These are phyloP conservation scores for Cylindrodendrum hubeiense DNA, from an alignment of 2,329 filamentous ascomycete genomes.

Conservation along the genomic window DNA sequence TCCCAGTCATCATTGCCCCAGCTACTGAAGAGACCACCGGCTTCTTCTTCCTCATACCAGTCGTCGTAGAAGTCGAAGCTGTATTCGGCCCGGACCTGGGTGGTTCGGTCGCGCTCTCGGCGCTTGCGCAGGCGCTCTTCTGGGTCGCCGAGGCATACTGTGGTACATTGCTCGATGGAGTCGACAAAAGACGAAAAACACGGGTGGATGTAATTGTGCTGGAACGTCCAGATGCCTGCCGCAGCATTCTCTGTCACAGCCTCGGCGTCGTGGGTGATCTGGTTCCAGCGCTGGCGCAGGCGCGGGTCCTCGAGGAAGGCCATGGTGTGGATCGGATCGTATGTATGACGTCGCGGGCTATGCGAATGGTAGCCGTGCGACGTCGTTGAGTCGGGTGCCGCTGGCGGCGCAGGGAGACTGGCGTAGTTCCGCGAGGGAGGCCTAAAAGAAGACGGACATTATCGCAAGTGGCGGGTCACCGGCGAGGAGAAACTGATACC, in stretches of 20 bases:
- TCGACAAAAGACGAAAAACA: constrained; percentile 77
- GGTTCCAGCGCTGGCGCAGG: constrained; percentile 93
- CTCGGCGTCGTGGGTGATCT: constrained; percentile 91
- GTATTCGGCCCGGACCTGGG: constrained; percentile 77
- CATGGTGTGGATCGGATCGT: constrained; percentile 54
- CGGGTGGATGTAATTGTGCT: constrained; percentile 86
- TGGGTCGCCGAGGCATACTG: constrained; percentile 76
- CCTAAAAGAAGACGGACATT: constrained; percentile 32
- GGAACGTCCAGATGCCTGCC: constrained; percentile 88
- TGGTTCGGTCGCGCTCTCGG: constrained; percentile 72
- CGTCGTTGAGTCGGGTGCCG: not conserved
- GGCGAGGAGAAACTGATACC: constrained; percentile 25
- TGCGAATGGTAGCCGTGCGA: constrained; percentile 19
- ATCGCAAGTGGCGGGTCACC: constrained; percentile 24
- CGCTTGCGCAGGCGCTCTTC: constrained; percentile 80
- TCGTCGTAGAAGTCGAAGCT: constrained; percentile 99
- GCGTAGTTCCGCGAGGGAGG: not conserved
- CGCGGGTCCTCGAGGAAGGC: constrained; percentile 83
- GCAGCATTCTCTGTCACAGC: constrained; percentile 92
- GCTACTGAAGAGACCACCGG: constrained; percentile 72
- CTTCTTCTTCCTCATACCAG: constrained; percentile 78
- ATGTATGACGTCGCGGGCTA: constrained; percentile 45
- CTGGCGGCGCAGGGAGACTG: not conserved
- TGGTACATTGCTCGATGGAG: constrained; percentile 79
- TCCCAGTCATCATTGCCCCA: constrained; percentile 92